Evolutionary conservation across 768 basidiomycete species (phyloP).

Genomic region (Pilatotrama ljubarskyi): DNA sequence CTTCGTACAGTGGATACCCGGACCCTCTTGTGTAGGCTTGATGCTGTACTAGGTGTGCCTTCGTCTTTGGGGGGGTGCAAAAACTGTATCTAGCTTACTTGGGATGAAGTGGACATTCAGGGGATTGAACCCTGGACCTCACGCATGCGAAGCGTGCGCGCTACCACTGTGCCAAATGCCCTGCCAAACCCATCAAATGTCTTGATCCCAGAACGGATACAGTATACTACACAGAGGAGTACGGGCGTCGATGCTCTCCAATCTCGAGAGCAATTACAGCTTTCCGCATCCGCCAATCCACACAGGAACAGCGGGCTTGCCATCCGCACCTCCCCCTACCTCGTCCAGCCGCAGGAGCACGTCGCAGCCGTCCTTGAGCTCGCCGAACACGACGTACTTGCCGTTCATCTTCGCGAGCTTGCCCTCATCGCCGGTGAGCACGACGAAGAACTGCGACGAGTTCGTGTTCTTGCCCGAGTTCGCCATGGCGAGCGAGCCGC

Average conservation of each 20-base stretch:
- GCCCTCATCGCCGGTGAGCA: constrained; percentile 42
- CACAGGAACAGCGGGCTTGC: constrained; percentile 37
- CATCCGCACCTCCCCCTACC: constrained; percentile 37
- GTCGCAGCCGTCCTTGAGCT: constrained; percentile 35
- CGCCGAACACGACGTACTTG: constrained; percentile 49
- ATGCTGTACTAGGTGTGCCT: too few relatives aligned
- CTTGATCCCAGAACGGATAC: too few relatives aligned
- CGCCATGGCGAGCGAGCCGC: constrained; percentile 53
- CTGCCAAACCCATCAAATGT: too few relatives aligned
- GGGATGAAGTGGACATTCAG: background rate
- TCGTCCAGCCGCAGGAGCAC: constrained; percentile 37
- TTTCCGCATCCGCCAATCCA: constrained; percentile 47
- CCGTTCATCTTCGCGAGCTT: constrained; percentile 48
- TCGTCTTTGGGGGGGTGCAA: too few relatives aligned
- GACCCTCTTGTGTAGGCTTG: too few relatives aligned
- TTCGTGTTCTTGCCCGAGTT: constrained; percentile 52
- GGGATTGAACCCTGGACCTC: constrained; percentile 1
- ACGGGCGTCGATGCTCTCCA: too few relatives aligned
- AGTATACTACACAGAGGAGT: too few relatives aligned
- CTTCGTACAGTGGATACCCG: too few relatives aligned
- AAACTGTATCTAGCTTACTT: too few relatives aligned
- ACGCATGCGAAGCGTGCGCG: constrained; percentile 4
- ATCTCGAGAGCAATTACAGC: background rate
- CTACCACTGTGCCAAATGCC: constrained; percentile 4
- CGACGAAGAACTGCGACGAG: constrained; percentile 52